These are phyloP conservation scores for Cystobasidium onofrii DNA, from an alignment of 768 basidiomycete genomes.

Conservation along the genomic window DNA sequence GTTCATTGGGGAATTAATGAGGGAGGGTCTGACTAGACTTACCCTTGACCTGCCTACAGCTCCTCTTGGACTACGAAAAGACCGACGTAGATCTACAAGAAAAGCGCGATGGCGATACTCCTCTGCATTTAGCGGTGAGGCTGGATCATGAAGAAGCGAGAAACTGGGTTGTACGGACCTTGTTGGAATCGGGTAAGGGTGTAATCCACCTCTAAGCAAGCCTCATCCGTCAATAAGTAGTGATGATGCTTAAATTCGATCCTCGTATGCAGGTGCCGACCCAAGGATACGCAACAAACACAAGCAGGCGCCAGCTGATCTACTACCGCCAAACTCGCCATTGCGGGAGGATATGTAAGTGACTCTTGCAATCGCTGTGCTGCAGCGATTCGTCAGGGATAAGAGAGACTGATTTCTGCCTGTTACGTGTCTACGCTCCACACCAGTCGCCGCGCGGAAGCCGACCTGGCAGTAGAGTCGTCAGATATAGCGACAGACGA, in stretches of 20 bases:
- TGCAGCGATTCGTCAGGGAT: too few species aligned
- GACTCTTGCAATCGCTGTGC: too few species aligned
- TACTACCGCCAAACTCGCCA: background rate
- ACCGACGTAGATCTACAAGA: slow-evolving; percentile 78
- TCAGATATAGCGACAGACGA: slow-evolving; percentile 26
- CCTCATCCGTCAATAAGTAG: too few species aligned
- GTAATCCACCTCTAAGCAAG: too few species aligned
- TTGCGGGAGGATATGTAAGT: slow-evolving; percentile 21
- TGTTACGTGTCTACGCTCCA: background rate
- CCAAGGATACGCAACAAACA: slow-evolving; percentile 32
- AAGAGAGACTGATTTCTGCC: background rate
- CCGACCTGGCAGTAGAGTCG: slow-evolving; percentile 22
- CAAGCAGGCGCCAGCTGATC: slow-evolving; percentile 7
- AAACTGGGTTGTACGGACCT: slow-evolving; percentile 53
- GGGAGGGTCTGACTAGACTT: slow-evolving; percentile 19
- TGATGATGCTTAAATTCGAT: too few species aligned
- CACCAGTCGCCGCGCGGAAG: slow-evolving; percentile 14
- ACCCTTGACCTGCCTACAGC: slow-evolving; percentile 32
- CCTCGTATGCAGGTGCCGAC: background rate
- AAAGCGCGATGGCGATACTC: slow-evolving; percentile 61
- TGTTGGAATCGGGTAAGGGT: slow-evolving; percentile 66
- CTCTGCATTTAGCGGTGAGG: slow-evolving; percentile 62
- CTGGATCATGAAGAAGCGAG: slow-evolving; percentile 56
- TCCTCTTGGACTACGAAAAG: slow-evolving; percentile 60
- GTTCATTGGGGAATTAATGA: too few species aligned